Conservation (phyloP, 2,329 filamentous ascomycete genomes). For the Botrytis porri region DNA sequence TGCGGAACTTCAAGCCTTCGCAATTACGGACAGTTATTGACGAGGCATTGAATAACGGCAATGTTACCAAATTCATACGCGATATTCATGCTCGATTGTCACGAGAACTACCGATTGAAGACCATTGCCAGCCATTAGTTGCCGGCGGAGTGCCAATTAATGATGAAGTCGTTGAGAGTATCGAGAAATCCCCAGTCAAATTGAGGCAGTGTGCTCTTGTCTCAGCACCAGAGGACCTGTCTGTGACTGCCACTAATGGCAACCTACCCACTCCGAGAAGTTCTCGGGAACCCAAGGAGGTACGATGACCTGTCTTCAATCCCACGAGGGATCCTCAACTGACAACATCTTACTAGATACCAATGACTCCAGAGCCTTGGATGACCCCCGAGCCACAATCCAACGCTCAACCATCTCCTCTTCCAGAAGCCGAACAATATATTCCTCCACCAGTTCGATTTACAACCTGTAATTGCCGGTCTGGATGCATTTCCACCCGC, state of each 20-base stretch:
- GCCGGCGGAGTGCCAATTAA: neutral
- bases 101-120: neutral
- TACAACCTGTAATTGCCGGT: conserved; percentile 7
- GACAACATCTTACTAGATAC: neutral
- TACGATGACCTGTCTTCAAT: neutral
- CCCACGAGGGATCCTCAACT: too few relatives aligned
- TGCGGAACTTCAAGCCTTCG: neutral
- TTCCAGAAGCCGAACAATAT: neutral
- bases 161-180: conserved; percentile 5
- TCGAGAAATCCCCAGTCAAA: neutral
- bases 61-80: neutral
- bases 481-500: neutral
- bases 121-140: neutral
- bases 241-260: neutral
- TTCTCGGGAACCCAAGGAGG: neutral
- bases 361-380: neutral
- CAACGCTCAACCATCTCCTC: neutral
- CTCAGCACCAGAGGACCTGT: neutral
- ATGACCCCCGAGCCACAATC: neutral
- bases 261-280: neutral
- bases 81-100: conserved; percentile 10
- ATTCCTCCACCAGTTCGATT: neutral
- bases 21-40: conserved; percentile 9
- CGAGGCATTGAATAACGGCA: neutral
- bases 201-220: neutral